phyloP scores from a whole-genome alignment of 805 yeast genomes.

The Cyberlindnera mycetangii region DNA sequence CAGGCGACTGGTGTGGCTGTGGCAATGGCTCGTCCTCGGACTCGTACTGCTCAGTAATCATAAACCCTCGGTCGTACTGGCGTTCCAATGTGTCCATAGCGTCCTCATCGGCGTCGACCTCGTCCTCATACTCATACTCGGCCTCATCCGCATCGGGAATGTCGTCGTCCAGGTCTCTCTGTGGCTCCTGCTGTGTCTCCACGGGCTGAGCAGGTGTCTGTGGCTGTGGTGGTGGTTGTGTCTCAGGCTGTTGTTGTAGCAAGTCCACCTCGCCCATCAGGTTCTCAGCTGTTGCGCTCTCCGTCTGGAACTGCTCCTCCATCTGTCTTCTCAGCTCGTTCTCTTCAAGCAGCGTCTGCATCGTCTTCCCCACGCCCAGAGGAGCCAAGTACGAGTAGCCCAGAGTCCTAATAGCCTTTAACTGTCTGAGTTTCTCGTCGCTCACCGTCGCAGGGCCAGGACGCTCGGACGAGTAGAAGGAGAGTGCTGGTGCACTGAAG shows the following conservation, averaged over 20 bases:
- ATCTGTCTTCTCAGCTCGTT: slow-evolving; percentile 26
- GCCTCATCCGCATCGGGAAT: slow-evolving; percentile 19
- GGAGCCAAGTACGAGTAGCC: slow-evolving; percentile 54
- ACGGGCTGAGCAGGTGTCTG: no score
- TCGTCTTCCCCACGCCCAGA: slow-evolving; percentile 56
- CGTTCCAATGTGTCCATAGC: slow-evolving; percentile 21
- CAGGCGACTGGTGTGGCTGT: slow-evolving; percentile 21
- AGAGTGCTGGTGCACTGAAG: slow-evolving; percentile 46
- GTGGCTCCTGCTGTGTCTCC: no score
- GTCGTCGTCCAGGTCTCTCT: slow-evolving; percentile 15
- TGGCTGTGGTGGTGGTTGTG: not conserved
- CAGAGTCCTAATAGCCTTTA: slow-evolving; percentile 36
- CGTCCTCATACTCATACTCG: slow-evolving; percentile 43
- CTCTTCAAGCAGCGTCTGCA: slow-evolving; percentile 38
- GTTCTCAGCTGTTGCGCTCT: slow-evolving; percentile 27
- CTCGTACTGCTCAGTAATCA: slow-evolving; percentile 28
- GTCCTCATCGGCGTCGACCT: slow-evolving; percentile 30
- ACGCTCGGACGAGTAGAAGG: slow-evolving; percentile 50
- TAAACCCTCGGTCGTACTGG: slow-evolving; percentile 27
- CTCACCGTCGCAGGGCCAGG: slow-evolving; percentile 31
- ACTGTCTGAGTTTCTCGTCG: slow-evolving; percentile 18
- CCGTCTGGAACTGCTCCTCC: slow-evolving; percentile 26
- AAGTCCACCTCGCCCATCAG: slow-evolving; percentile 30
- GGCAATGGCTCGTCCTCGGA: slow-evolving; percentile 10
- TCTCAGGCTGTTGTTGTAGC: slow-evolving; percentile 5